These are phyloP conservation scores for Xylaria digitata DNA, from an alignment of 2,329 filamentous ascomycete species.

Conservation along the genomic window DNA sequence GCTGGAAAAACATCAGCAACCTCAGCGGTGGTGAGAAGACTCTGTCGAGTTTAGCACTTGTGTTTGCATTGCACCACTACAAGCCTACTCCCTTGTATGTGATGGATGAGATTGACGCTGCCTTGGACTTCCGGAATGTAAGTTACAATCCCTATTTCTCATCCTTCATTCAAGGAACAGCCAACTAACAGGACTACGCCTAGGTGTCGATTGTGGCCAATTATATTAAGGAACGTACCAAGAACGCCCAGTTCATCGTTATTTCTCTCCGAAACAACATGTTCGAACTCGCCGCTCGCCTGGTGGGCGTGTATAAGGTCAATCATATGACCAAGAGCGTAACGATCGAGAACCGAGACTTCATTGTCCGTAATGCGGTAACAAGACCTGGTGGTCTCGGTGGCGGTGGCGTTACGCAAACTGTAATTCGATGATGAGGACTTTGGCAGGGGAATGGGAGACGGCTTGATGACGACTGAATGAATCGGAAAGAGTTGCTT, in stretches of 20 bases:
- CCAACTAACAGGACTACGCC: slow-evolving; percentile 9
- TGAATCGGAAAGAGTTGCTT: slow-evolving; percentile 2
- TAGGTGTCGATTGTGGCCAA: slow-evolving; percentile 97
- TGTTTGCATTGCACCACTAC: slow-evolving; percentile 98
- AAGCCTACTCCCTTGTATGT: slow-evolving; percentile 98
- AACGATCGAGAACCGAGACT: slow-evolving; percentile 87
- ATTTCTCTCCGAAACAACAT: slow-evolving; percentile 99
- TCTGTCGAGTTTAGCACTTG: slow-evolving; percentile 87
- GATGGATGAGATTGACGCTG: slow-evolving; percentile 99
- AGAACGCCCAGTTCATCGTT: slow-evolving; percentile 99
- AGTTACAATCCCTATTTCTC: slow-evolving; percentile 56
- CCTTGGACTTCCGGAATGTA: slow-evolving; percentile 96
- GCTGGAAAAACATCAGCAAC: slow-evolving; percentile 99
- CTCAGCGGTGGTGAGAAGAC: slow-evolving; percentile 98
- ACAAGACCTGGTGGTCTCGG: slow-evolving; percentile 34
- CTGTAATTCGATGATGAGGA: slow-evolving; percentile 27
- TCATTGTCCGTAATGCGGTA: slow-evolving; percentile 59
- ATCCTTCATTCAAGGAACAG: slow-evolving; percentile 33
- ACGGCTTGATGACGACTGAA: slow-evolving; percentile 7
- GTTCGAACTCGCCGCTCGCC: slow-evolving; percentile 96
- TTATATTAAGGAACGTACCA: slow-evolving; percentile 99
- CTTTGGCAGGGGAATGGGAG: not conserved
- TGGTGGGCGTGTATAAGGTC: slow-evolving; percentile 99
- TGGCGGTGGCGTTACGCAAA: slow-evolving; percentile 30
- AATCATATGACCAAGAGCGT: slow-evolving; percentile 98